Evolutionary conservation across 345 rosid genomes (phyloP), one percentile per base, ranked within the genome.

Genomic region (Eucalyptus curtisii): DNA sequence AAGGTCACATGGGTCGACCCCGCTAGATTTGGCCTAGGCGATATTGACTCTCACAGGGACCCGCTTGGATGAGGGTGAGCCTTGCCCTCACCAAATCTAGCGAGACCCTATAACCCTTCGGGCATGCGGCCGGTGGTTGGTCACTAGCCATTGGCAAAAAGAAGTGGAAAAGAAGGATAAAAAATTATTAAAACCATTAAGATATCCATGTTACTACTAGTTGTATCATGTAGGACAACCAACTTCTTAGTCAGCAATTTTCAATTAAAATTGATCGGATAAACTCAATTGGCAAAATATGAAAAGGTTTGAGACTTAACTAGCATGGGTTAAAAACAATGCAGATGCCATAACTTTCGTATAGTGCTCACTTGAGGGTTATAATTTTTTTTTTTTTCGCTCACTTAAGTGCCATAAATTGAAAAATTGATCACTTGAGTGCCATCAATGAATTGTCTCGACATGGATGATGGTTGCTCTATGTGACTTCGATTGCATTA

Each of bases 211-310:
- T 55, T 55, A 55, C 3, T 10, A 55, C 61, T 22, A 22, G 3
- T 10, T 10, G 13, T 24, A 25, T 10, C 30, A 2, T 1, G 1
- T 25, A 55, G 13, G 13, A 55, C 13, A 55, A 22, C 61, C 3
- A 55, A 10, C 61, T 8, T 10, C 12, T 25, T 55, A 55, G 30
- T 55, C 1, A 55, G 1, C 13, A 10, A 10, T 10, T 55, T 55
- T 25, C 5, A 0, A 5, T 10, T 24, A 55, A 55, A 55, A 55
- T 55, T 22, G 13, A 22, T 2, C 1, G 0, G 5, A 10, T 55
- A 55, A 24, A 22, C 6, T 55, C 1, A 24, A 24, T 24, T 55
- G 13, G 3, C 30, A 24, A 24, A 55, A 55, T 24, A 55, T 55
- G 6, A 55, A 55, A 24, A 55, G 4, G 2, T 55, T 55, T 55